Conservation (phyloP, 129 eudicot species). For the Solidago caesia region DNA sequence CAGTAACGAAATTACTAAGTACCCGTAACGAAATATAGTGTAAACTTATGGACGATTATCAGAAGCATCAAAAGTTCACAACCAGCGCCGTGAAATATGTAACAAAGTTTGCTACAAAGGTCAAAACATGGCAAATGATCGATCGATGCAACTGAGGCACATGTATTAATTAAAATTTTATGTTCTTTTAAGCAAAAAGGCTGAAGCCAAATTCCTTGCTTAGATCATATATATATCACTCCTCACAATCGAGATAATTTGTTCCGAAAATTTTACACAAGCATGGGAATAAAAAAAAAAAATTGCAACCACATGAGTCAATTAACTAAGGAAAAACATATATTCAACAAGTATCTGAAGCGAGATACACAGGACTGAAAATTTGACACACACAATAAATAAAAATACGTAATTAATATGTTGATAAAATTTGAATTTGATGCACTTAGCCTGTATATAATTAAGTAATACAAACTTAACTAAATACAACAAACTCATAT, state of each 20-base stretch:
- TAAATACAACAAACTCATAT: too few species aligned
- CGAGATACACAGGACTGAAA: too few species aligned
- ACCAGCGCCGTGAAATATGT: not conserved
- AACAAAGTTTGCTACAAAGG: constrained; percentile 8
- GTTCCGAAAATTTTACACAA: not conserved
- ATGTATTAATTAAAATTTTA: not conserved
- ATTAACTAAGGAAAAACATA: too few species aligned
- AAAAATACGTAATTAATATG: too few species aligned
- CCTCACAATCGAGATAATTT: not conserved
- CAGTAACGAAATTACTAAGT: not conserved
- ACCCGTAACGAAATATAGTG: not conserved
- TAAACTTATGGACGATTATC: not conserved
- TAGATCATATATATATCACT: not conserved
- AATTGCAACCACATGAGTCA: not conserved
- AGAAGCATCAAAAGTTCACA: constrained; percentile 7
- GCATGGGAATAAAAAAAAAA: not conserved
- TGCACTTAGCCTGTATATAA: too few species aligned
- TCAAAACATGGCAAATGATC: not conserved
- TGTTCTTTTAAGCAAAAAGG: not conserved
- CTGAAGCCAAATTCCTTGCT: not conserved
- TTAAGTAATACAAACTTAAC: too few species aligned
- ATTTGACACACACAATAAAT: too few species aligned
- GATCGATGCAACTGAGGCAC: constrained; percentile 9
- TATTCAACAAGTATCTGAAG: too few species aligned
- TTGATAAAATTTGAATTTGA: too few species aligned